Percentiles rank a stretch among this genome's conserved stretches.
phyloP scores from a whole-genome alignment of 2,329 filamentous ascomycete species.

The Aspergillus pseudoterreus region DNA sequence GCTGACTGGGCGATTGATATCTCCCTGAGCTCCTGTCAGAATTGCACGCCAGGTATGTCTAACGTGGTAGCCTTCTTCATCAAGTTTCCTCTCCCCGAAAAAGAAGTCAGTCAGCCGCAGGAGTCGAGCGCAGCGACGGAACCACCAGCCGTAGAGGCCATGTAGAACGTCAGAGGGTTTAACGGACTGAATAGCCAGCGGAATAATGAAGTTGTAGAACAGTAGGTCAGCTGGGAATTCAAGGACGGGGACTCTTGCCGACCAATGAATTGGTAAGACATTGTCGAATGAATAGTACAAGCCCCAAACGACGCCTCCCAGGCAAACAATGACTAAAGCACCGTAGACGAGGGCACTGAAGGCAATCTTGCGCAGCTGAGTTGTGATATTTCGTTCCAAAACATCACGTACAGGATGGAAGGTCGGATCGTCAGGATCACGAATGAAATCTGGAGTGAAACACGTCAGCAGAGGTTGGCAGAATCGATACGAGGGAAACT shows the following conservation, averaged over 20 bases:
- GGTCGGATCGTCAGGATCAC: slow-evolving; percentile 95
- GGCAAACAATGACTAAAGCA: slow-evolving; percentile 82
- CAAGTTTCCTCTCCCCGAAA: slow-evolving; percentile 74
- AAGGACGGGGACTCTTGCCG: slow-evolving; percentile 83
- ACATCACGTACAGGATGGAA: slow-evolving; percentile 98
- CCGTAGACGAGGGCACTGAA: slow-evolving; percentile 97
- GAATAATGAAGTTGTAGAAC: slow-evolving; percentile 96
- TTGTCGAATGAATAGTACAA: slow-evolving; percentile 63
- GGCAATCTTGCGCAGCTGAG: slow-evolving; percentile 90
- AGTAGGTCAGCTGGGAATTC: slow-evolving; percentile 93
- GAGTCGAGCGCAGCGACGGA: slow-evolving; percentile 74
- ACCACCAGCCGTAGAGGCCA: slow-evolving; percentile 93
- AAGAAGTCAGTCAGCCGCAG: slow-evolving; percentile 88
- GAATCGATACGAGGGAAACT: slow-evolving; percentile 39
- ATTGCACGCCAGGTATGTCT: slow-evolving; percentile 56
- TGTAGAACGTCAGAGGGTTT: slow-evolving; percentile 82
- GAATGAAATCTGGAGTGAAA: slow-evolving; percentile 71
- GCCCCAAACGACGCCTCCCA: slow-evolving; percentile 96
- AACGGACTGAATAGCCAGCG: slow-evolving; percentile 76
- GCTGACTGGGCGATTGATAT: slow-evolving; percentile 33
- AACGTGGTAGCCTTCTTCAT: slow-evolving; percentile 73
- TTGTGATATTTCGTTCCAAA: slow-evolving; percentile 84
- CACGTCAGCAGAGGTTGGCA: slow-evolving; percentile 3
- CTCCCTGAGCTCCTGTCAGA: slow-evolving; percentile 35
- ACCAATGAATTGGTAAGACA: slow-evolving; percentile 88